Evolutionary conservation across 306 rosid species (phyloP).

Genomic region (Ziziphus jujuba): DNA sequence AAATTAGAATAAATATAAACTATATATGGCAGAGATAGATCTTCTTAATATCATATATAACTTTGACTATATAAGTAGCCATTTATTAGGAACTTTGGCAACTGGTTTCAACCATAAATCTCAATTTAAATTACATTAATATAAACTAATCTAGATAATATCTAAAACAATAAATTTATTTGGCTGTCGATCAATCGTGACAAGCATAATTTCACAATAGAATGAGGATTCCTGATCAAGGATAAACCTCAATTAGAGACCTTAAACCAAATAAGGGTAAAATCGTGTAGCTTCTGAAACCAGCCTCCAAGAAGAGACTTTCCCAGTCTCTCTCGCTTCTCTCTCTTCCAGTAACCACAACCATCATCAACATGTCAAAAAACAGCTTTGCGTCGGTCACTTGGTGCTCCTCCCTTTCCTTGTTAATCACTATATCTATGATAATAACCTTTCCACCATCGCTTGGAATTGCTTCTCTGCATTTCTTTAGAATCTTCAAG

Average conservation of each 20-base stretch:
- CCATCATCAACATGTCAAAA: conserved; percentile 51
- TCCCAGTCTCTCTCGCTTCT: conserved; percentile 55
- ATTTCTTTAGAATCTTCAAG: conserved; percentile 44
- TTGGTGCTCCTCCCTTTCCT: conserved; percentile 23
- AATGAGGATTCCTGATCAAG: conserved; percentile 8
- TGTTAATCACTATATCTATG: conserved; percentile 49
- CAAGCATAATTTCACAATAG: too few species aligned
- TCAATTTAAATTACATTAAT: too few species aligned
- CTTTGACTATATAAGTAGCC: too few species aligned
- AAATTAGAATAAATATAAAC: too few species aligned
- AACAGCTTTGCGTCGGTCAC: conserved; percentile 36
- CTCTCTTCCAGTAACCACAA: conserved; percentile 38
- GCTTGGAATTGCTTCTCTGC: conserved; percentile 45
- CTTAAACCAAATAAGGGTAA: conserved; percentile 36
- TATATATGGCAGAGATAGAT: too few species aligned
- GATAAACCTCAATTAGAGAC: conserved; percentile 60
- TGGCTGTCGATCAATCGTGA: too few species aligned
- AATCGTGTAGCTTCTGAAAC: conserved; percentile 45
- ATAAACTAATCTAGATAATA: too few species aligned
- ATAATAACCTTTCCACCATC: conserved; percentile 47
- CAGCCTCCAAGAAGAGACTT: conserved; percentile 47
- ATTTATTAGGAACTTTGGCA: too few species aligned
- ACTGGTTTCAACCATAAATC: too few species aligned
- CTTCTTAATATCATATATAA: too few species aligned
- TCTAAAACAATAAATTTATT: too few species aligned